Percentiles rank a stretch among this genome's conserved stretches.
Evolutionary conservation across 2,329 filamentous ascomycete species (phyloP).

Genomic region (Ceratocystis diversiconidia): DNA sequence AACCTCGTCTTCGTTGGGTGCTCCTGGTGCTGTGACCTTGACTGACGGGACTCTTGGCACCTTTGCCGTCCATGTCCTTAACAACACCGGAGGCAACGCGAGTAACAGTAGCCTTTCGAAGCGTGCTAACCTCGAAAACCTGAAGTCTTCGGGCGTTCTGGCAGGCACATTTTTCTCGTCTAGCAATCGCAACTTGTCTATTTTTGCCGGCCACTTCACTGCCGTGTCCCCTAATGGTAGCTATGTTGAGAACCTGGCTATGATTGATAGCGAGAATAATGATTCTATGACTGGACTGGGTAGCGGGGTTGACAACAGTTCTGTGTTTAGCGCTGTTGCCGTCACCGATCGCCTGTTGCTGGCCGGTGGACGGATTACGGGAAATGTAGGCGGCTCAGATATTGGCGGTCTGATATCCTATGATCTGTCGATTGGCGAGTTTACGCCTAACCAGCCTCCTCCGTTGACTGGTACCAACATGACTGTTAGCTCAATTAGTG

Average conservation of each 20-base stretch:
- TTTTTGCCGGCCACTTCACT: constrained; percentile 77
- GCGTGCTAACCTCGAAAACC: constrained; percentile 1
- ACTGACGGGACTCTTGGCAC: constrained; percentile 37
- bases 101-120: constrained; percentile 28
- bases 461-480: constrained; percentile 55
- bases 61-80: constrained; percentile 43
- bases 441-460: constrained; percentile 54
- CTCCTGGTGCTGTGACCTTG: constrained; percentile 59
- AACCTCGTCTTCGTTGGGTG: constrained; percentile 56
- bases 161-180: constrained; percentile 64
- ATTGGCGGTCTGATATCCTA: constrained; percentile 69
- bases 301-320: constrained; percentile 51
- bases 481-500: constrained; percentile 61
- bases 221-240: constrained; percentile 55
- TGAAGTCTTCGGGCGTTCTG: constrained; percentile 45
- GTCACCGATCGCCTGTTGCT: constrained; percentile 56
- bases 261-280: constrained; percentile 63
- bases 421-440: constrained; percentile 52
- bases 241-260: constrained; percentile 61
- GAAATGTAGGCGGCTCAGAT: constrained; percentile 45
- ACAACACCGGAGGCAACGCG: constrained; percentile 26
- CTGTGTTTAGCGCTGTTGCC: constrained; percentile 60
- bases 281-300: constrained; percentile 56
- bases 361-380: constrained; percentile 68
- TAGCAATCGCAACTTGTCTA: constrained; percentile 61